Conservation (phyloP, 768 basidiomycete species). For the Kwoniella newhampshirensis region DNA sequence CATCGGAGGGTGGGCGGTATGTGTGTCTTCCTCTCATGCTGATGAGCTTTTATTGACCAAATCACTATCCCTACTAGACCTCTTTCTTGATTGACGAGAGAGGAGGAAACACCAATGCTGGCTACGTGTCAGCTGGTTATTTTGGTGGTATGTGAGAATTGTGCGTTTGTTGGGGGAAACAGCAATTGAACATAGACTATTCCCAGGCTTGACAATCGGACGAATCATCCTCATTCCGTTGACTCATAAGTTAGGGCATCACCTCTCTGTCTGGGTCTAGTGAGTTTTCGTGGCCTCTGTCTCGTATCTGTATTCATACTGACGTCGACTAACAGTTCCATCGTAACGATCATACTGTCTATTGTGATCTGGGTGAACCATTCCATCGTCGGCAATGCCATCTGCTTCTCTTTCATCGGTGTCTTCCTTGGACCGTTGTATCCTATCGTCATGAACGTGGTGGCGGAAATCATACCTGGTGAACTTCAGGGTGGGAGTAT, state of each 20-base stretch:
- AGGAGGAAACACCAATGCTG: conserved; percentile 39
- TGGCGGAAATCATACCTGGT: conserved; percentile 67
- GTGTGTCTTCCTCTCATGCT: not conserved
- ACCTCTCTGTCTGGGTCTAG: conserved; percentile 54
- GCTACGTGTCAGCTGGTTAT: conserved; percentile 53
- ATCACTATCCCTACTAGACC: conserved; percentile 28
- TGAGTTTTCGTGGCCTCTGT: conserved; percentile 13
- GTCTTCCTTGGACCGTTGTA: conserved; percentile 74
- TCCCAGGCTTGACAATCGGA: conserved; percentile 57
- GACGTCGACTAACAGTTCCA: conserved; percentile 18
- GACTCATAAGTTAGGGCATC: conserved; percentile 55
- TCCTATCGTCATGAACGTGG: conserved; percentile 59
- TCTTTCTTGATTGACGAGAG: conserved; percentile 42
- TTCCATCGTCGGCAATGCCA: conserved; percentile 63
- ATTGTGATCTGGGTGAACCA: conserved; percentile 69
- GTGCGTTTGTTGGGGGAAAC: too few relatives aligned
- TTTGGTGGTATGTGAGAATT: conserved; percentile 46
- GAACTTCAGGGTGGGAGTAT: conserved; percentile 66
- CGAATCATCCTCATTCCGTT: conserved; percentile 61
- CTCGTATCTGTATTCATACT: not conserved
- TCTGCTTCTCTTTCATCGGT: conserved; percentile 67
- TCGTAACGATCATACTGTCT: conserved; percentile 57
- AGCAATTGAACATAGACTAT: not conserved
- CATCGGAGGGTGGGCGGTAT: conserved; percentile 51
- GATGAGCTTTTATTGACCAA: not conserved